Evolutionary conservation across 2,329 filamentous ascomycete genomes (phyloP), one percentile per base, ranked within the genome.

Genomic region (Pseudocercospora musae): DNA sequence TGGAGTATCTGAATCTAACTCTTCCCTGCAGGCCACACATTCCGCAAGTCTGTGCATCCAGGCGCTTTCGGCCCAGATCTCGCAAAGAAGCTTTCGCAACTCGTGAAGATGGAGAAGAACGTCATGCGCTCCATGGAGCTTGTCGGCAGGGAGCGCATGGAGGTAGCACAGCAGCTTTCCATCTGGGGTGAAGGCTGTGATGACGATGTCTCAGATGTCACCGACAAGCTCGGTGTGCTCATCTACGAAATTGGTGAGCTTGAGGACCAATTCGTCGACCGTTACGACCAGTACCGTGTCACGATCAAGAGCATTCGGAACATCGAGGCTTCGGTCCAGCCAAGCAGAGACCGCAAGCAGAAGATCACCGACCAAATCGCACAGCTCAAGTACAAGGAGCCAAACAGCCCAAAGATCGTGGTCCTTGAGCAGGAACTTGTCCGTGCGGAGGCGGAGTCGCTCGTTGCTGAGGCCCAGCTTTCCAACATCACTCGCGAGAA

Each of bases 81-180:
- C 62, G 90, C 95, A 62, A 97, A 96, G 86, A 99, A 99, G 85
- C 88, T 99, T 66, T 92, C 93, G 44, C 91, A 96, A 81, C 86
- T 99, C 58, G 95, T 99, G 67, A 99, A 99, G 87, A 99, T 99
- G 95, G 95, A 99, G 82, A 99, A 99, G 88, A 98, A 99, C 76
- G 91, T 97, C 61, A 99, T 99, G 95, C 92, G 95, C 78, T 97
- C 92, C 77, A 88, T 98, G 84, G 95, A 99, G 77, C 85, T 92
- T 55, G 95, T 98, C 58, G 92, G 92, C 50, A 89, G 92, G 74
- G 95, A 99, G 84, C 89, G 95, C 72, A 98, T 98, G 92, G 95
- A 98, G 74, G 94, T 97, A 69, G 95, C 95, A 74, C 92, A 97
- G 92, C 95, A 99, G 93, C 85, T 99, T 21, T 98, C 95, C 59